These are phyloP conservation scores for Lithohypha guttulata DNA, from an alignment of 2,329 filamentous ascomycete species.

Conservation along the genomic window DNA sequence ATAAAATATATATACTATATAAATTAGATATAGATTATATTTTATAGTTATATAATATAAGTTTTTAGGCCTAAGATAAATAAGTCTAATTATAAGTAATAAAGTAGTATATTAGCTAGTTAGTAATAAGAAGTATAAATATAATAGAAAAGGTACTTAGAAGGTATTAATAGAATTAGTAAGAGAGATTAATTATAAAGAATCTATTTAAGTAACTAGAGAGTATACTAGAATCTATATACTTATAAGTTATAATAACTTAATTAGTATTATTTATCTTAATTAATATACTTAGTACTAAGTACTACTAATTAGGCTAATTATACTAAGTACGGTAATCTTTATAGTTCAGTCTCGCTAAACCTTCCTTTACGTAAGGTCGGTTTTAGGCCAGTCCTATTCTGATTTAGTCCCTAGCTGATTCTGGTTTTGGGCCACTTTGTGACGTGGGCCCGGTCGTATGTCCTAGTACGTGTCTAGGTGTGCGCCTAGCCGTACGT, in stretches of 20 bases:
- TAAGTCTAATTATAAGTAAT: slow-evolving; percentile 17
- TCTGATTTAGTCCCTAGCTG: too few species aligned
- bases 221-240: too few species aligned
- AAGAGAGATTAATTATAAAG: too few species aligned
- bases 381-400: too few species aligned
- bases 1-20: slow-evolving; percentile 6
- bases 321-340: slow-evolving; percentile 1
- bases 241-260: slow-evolving; percentile 7
- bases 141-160: background rate
- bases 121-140: slow-evolving; percentile 4
- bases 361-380: slow-evolving; percentile 4
- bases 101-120: slow-evolving; percentile 13
- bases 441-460: too few species aligned
- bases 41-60: slow-evolving; percentile 9
- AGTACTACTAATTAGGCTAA: slow-evolving; percentile 4
- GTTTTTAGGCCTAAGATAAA: slow-evolving; percentile 15
- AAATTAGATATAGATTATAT: slow-evolving; percentile 13
- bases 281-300: slow-evolving; percentile 18
- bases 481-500: too few species aligned
- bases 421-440: too few species aligned
- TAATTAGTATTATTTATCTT: slow-evolving; percentile 16
- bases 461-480: too few species aligned
- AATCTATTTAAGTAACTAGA: too few species aligned
- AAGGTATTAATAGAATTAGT: background rate
- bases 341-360: slow-evolving; percentile 7